Percentiles rank a stretch among this genome's conserved stretches.
These are phyloP conservation scores for Fonsecaea pedrosoi DNA, from an alignment of 2,329 filamentous ascomycete genomes.

Conservation along the genomic window DNA sequence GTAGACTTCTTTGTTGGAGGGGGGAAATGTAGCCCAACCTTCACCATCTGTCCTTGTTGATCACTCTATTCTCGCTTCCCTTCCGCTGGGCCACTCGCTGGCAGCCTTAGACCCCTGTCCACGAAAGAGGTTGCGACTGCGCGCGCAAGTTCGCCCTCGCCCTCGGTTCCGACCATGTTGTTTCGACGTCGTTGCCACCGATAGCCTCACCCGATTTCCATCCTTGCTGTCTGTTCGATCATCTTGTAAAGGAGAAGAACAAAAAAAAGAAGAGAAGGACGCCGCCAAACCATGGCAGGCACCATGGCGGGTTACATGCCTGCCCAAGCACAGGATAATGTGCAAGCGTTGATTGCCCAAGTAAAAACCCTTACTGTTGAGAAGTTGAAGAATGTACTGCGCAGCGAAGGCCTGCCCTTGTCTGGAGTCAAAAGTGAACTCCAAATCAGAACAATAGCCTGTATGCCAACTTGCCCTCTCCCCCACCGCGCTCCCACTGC, in stretches of 20 bases:
- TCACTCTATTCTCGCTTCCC: not conserved
- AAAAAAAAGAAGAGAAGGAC: not conserved
- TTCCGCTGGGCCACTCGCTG: not conserved
- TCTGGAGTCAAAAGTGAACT: constrained; percentile 85
- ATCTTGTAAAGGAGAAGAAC: constrained; percentile 1
- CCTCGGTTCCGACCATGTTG: constrained; percentile 9
- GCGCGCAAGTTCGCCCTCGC: constrained; percentile 2
- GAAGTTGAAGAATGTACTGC: constrained; percentile 78
- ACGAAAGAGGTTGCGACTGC: not conserved
- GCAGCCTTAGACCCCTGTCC: not conserved
- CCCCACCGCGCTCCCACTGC: constrained; percentile 41
- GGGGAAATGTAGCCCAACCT: constrained; percentile 1
- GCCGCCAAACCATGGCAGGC: constrained; percentile 16
- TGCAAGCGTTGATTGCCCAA: constrained; percentile 45
- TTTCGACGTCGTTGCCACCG: constrained; percentile 9
- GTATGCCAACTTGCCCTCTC: constrained; percentile 62
- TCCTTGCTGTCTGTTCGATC: constrained; percentile 5
- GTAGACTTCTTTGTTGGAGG: not conserved
- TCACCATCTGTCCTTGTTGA: not conserved
- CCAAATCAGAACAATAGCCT: constrained; percentile 75
- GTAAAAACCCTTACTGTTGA: constrained; percentile 65
- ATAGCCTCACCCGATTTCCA: constrained; percentile 2
- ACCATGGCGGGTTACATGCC: constrained; percentile 26
- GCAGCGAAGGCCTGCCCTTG: constrained; percentile 74
- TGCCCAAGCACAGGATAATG: constrained; percentile 32